Percentiles rank a stretch among this genome's conserved stretches.
phyloP scores from a whole-genome alignment of 345 rosid species.

The Citrus australasica region DNA sequence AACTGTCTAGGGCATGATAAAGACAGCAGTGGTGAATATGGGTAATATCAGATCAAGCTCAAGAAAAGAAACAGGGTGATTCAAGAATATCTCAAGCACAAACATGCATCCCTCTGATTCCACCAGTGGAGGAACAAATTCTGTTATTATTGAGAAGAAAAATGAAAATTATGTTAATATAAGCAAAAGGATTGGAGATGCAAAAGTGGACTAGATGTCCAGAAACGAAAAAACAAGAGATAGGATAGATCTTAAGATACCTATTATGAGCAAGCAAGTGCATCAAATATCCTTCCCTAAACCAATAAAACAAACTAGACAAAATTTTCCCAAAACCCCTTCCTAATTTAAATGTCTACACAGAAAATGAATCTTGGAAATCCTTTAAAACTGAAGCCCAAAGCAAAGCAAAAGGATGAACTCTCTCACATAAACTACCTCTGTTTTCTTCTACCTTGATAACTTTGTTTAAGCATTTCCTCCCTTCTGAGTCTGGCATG shows the following conservation, averaged over 20 bases:
- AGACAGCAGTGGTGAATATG: neutral
- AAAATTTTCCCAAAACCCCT: neutral
- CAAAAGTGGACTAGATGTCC: neutral
- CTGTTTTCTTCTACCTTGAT: neutral
- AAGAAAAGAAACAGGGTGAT: neutral
- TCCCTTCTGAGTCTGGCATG: neutral
- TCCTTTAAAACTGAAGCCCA: neutral
- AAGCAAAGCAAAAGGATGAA: neutral
- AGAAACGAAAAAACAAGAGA: neutral
- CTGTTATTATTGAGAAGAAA: neutral
- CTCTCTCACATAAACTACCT: neutral
- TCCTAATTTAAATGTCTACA: neutral
- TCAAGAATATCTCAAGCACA: neutral
- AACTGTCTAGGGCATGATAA: neutral
- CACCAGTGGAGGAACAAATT: neutral
- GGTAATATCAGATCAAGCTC: neutral
- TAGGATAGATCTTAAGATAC: neutral
- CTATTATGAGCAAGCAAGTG: neutral
- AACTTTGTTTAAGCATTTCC: neutral
- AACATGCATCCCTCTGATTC: neutral
- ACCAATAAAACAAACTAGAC: neutral
- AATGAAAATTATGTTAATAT: too few species aligned
- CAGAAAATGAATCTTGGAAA: neutral
- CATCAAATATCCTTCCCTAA: neutral
- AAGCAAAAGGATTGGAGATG: neutral